Percentiles rank a stretch among this genome's conserved stretches.
Conservation (phyloP, 257 asterid genomes). For the Solanum paucissectum region DNA sequence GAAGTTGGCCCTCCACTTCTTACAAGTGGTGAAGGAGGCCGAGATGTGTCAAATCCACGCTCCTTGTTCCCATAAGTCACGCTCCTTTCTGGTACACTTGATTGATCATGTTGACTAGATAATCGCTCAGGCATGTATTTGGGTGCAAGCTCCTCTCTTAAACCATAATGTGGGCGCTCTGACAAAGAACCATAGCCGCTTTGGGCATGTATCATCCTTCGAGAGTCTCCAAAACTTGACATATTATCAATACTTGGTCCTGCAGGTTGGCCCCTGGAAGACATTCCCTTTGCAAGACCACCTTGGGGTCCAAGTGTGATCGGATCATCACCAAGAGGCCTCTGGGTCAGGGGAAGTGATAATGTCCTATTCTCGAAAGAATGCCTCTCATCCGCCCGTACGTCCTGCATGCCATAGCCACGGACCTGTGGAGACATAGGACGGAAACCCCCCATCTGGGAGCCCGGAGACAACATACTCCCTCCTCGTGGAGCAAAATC, state of each 20-base stretch:
- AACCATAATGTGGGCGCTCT: constrained; percentile 44
- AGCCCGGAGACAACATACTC: constrained; percentile 38
- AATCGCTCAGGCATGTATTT: constrained; percentile 46
- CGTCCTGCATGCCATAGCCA: constrained; percentile 66
- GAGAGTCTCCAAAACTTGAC: constrained; percentile 34
- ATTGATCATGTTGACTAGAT: constrained; percentile 35
- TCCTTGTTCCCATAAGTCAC: constrained; percentile 18
- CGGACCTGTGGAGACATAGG: constrained; percentile 45
- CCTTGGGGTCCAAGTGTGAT: constrained; percentile 97
- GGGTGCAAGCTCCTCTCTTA: constrained; percentile 51
- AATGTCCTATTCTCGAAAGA: constrained; percentile 41
- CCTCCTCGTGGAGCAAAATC: constrained; percentile 68
- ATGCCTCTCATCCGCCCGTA: constrained; percentile 50
- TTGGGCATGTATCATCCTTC: constrained; percentile 45
- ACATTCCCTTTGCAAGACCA: constrained; percentile 84
- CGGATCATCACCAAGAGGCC: constrained; percentile 60
- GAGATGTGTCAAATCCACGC: constrained; percentile 19
- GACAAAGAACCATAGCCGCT: constrained; percentile 47
- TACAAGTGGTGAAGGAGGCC: constrained; percentile 24
- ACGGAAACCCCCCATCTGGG: constrained; percentile 51
- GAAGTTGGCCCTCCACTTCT: constrained; percentile 26
- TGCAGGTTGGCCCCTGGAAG: constrained; percentile 62
- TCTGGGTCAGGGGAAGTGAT: constrained; percentile 63
- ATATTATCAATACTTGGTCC: constrained; percentile 27
- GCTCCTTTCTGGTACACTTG: constrained; percentile 31